Base-by-base conservation (phyloP, 495 filamentous ascomycete species). In the Aeminium ludgeri region DNA sequence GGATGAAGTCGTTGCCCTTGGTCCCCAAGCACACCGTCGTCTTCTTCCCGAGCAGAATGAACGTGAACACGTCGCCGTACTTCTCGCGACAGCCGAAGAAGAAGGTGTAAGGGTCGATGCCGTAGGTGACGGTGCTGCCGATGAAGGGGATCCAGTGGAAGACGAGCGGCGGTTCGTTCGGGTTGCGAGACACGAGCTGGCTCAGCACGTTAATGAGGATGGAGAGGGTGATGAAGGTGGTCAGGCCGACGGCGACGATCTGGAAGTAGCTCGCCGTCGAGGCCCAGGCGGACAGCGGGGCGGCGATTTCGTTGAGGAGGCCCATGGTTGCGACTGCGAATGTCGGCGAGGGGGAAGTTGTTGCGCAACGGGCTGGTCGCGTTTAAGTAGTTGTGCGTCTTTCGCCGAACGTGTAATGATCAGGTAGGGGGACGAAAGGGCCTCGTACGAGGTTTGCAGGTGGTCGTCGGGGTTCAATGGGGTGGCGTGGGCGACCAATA, bases 61-160 rank as follows among this genome's bases (percentile, higher is more conserved):
- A 77, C 0, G 73, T 75, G 50, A 77, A 77, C 45, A 74, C 71
- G 46, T 78, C 69, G 45, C 74, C 74, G 46, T 78, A 76, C 70
- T 76, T 75, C 44, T 62, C 60, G 40, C 64, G 67, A 44, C 62
- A 67, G 20, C 53, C 35, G 49, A 67, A 65, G 56, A 78, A 78
- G 55, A 77, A 78, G 30, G 59, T 64, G 58, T 68, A 74, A 2
- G 73, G 74, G 39, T 78, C 70, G 40, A 74, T 76, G 52, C 73
- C 74, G 57, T 77, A 78, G 41, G 61, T 66, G 44, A 78, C 66
- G 28, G 74, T 76, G 50, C 65, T 74, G 36, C 74, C 74, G 36
- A 78, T 56, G 46, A 76, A 62, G 18, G 74, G 74, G 33, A 78
- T 56, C 69, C 65, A 74, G 55, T 78, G 72, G 59, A 76, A 76